Evolutionary conservation across 2,329 filamentous ascomycete genomes (phyloP).

Genomic region (Ilyonectria sp.): DNA sequence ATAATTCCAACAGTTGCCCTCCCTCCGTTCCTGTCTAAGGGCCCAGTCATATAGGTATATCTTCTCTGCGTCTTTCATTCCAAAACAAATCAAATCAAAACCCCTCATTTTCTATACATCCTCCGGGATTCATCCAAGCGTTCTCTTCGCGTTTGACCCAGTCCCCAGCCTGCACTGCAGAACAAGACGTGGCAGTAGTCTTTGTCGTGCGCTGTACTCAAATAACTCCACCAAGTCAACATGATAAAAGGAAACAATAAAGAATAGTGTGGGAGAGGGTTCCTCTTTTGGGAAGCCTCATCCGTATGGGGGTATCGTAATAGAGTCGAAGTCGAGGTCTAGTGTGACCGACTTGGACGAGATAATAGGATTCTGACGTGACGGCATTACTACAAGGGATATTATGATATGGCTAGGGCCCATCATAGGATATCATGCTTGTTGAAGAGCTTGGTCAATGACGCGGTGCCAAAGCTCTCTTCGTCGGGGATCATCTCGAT

Average conservation of each 20-base stretch:
- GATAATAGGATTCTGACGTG: conserved; percentile 39
- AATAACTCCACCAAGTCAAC: conserved; percentile 29
- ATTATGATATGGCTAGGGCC: conserved; percentile 27
- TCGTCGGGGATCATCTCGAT: conserved; percentile 87
- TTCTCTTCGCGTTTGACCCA: conserved; percentile 31
- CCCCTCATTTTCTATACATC: conserved; percentile 32
- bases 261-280: conserved; percentile 24
- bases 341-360: conserved; percentile 26
- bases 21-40: conserved; percentile 26
- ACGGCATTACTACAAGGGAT: conserved; percentile 44
- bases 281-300: conserved; percentile 33
- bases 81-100: conserved; percentile 1
- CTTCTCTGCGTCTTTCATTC: conserved; percentile 27
- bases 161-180: conserved; percentile 20
- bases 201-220: conserved; percentile 11
- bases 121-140: conserved; percentile 32
- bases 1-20: conserved; percentile 11
- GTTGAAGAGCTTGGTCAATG: conserved; percentile 67
- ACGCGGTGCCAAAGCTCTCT: conserved; percentile 69
- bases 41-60: conserved; percentile 41
- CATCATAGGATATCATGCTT: conserved; percentile 67
- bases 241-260: conserved; percentile 30
- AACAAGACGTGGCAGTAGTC: conserved; percentile 18
- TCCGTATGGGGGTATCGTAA: conserved; percentile 47
- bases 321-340: conserved; percentile 29